Base-by-base conservation (phyloP, 116 monocot genomes). In the Papilionanthe hybrid region DNA sequence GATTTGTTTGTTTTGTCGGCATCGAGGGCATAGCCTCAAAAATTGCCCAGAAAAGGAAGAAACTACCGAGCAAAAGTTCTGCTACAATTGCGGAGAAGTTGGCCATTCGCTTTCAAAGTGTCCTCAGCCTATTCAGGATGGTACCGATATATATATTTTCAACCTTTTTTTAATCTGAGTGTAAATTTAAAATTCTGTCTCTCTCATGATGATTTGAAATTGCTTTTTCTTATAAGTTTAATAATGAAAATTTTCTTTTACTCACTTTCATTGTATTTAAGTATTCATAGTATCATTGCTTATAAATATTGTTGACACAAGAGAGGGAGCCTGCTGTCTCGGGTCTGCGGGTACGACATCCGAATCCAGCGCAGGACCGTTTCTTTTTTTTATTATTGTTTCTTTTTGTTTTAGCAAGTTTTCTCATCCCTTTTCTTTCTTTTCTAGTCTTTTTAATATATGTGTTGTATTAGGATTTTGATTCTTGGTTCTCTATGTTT, bases 1-100 rank as follows among this genome's bases (percentile, higher is more conserved):
- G 99, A 95, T 93, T 74, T 99, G 99, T 67, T 89, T 99, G 87
- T 80, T 91, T 58, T 99, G 95, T 84, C 85, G 99, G 56, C 85
- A 90, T 65, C 90, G 87, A 29, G 99, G 99, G 6, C 99, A 99
- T 83, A 94, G 91, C 75, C 84, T 99, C 13, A 93, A 91, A 83
- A 93, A 95, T 79, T 99, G 99, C 78, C 84, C 93, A 4, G 80
- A 90, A 12, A 93, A 91, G 81, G 72, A 53, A 47, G 93, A 88
- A 72, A 57, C 43, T 23, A 60, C 9, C 65, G 82, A 83, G n/a
- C 84, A 82, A 75, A 99, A 99, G 72, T 81, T 86, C 13, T 99
- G 99, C 75, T 99, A 99, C 76, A 99, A 99, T 76, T 99, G 99
- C 83, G 99, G 99, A 72, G 91, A 93, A 81, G 72, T 13, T 57